Evolutionary conservation across 148 eudicot species (phyloP).

Genomic region (Cornus controversa): DNA sequence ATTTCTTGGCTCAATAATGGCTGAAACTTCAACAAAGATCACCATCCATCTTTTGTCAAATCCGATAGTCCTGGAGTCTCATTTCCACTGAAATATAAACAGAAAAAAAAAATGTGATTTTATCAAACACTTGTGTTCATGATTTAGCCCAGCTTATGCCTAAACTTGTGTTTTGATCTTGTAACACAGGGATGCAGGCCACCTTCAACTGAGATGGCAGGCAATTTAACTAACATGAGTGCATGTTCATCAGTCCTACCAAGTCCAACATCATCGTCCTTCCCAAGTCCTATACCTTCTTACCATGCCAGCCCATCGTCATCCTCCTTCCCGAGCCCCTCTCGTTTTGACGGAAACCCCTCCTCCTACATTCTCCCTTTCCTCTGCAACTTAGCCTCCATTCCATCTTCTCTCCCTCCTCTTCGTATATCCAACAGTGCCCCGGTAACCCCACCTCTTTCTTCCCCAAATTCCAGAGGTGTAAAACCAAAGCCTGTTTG

Average conservation of each 20-base stretch:
- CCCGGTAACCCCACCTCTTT: constrained; percentile 90
- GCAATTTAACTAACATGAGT: constrained; percentile 54
- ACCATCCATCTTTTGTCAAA: background rate
- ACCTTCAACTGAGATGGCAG: constrained; percentile 41
- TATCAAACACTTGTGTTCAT: background rate
- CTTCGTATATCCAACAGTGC: constrained; percentile 91
- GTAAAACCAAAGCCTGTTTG: constrained; percentile 67
- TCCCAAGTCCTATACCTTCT: constrained; percentile 85
- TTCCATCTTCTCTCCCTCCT: constrained; percentile 69
- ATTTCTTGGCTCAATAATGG: background rate
- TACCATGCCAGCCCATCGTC: constrained; percentile 92
- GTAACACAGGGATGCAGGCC: constrained; percentile 74
- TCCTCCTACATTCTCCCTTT: constrained; percentile 77
- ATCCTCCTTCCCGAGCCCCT: constrained; percentile 86
- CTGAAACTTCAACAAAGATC: background rate
- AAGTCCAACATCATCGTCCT: constrained; percentile 83
- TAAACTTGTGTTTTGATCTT: constrained; percentile 7
- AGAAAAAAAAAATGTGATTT: background rate
- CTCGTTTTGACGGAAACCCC: constrained; percentile 65
- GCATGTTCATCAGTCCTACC: constrained; percentile 72
- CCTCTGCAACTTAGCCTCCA: constrained; percentile 61
- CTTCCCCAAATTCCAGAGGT: constrained; percentile 77
- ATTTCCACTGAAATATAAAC: background rate
- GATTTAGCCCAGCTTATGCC: background rate
- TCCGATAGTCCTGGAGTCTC: background rate